phyloP scores from a whole-genome alignment of 305 asterid genomes.

The Ilex paraguariensis region DNA sequence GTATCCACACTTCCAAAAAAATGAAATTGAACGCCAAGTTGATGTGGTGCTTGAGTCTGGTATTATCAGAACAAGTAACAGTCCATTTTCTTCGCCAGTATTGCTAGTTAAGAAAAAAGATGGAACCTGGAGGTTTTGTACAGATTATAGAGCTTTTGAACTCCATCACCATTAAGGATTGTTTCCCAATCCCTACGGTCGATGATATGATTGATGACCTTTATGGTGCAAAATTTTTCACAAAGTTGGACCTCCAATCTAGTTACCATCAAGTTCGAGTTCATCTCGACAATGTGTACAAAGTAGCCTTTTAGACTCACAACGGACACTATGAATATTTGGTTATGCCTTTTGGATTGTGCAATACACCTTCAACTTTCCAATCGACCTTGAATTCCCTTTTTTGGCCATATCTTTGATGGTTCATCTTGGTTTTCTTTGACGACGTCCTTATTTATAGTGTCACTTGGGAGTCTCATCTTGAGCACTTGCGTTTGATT shows the following conservation, averaged over 20 bases:
- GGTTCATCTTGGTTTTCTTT: not conserved
- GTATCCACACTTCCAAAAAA: too few species aligned
- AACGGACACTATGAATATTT: not conserved
- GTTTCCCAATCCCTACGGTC: too few species aligned
- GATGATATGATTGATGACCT: not conserved
- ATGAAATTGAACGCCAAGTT: too few species aligned
- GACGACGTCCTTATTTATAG: not conserved
- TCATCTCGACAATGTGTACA: not conserved
- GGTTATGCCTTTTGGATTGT: not conserved
- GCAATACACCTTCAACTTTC: not conserved
- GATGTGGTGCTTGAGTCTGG: not conserved
- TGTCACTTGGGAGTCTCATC: not conserved
- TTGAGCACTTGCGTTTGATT: not conserved
- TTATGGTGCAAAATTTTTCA: not conserved
- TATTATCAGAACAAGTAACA: too few species aligned
- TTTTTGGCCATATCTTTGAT: not conserved
- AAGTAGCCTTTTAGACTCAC: not conserved
- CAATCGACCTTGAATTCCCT: not conserved
- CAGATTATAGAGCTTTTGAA: too few species aligned
- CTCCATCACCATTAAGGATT: too few species aligned
- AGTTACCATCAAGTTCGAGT: not conserved
- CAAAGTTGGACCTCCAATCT: not conserved
- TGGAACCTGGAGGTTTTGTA: too few species aligned
- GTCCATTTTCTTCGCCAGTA: too few species aligned
- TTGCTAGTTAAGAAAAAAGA: too few species aligned